Percentiles rank a stretch among this genome's conserved stretches.
Evolutionary conservation across 805 yeast species (phyloP).

Genomic region (Kuraishia cidri): DNA sequence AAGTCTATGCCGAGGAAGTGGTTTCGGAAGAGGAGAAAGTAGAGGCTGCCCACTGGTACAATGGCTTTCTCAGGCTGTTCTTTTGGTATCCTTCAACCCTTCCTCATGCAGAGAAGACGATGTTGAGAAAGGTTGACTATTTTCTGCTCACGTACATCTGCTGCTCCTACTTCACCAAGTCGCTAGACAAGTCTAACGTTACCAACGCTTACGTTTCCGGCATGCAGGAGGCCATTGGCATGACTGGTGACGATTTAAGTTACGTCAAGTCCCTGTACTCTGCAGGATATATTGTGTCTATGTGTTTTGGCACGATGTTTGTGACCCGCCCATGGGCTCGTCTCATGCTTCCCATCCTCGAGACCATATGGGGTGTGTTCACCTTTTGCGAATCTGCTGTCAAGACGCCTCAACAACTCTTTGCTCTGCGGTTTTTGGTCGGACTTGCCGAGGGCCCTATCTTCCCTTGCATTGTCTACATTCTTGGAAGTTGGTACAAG

Average conservation of each 20-base stretch:
- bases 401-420: constrained; percentile 16
- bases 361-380: constrained; percentile 33
- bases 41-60: too few relatives aligned
- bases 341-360: constrained; percentile 29
- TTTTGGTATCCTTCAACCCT: too few relatives aligned
- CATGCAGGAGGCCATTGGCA: constrained; percentile 43
- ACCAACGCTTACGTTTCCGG: constrained; percentile 65
- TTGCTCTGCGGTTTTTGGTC: constrained; percentile 23
- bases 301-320: constrained; percentile 35
- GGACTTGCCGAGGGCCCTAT: constrained; percentile 39
- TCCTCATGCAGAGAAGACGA: constrained; percentile 25
- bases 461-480: constrained; percentile 38
- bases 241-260: constrained; percentile 49
- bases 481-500: constrained; percentile 27
- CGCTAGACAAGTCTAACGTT: constrained; percentile 29
- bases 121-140: constrained; percentile 25
- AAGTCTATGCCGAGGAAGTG: too few relatives aligned
- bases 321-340: constrained; percentile 30
- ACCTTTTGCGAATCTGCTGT: constrained; percentile 26
- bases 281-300: constrained; percentile 44
- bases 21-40: too few relatives aligned
- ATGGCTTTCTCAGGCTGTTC: too few relatives aligned
- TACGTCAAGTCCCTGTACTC: constrained; percentile 33
- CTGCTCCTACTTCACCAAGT: constrained; percentile 15
- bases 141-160: constrained; percentile 18